phyloP scores from a whole-genome alignment of 2,329 filamentous ascomycete species.

The Aspergillus neoniger region DNA sequence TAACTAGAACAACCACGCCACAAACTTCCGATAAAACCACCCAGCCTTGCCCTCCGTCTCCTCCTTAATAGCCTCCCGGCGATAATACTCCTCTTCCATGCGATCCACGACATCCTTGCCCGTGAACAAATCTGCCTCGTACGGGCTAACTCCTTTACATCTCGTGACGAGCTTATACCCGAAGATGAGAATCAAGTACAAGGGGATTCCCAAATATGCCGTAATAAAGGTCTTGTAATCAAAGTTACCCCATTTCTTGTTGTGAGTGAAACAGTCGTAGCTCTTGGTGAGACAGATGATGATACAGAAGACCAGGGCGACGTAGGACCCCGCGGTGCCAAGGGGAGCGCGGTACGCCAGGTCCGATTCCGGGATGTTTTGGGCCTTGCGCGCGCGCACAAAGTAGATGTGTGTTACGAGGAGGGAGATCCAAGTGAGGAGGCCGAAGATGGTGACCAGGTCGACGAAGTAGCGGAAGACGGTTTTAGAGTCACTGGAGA shows the following conservation, averaged over 20 bases:
- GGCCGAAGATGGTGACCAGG: slow-evolving; percentile 66
- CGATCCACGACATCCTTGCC: slow-evolving; percentile 73
- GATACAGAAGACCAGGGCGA: slow-evolving; percentile 68
- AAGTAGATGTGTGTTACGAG: slow-evolving; percentile 69
- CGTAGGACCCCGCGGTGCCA: slow-evolving; percentile 68
- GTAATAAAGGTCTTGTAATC: slow-evolving; percentile 78
- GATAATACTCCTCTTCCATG: slow-evolving; percentile 69
- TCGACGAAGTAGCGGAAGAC: slow-evolving; percentile 70
- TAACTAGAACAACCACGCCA: slow-evolving; percentile 61
- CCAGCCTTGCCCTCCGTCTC: slow-evolving; percentile 39
- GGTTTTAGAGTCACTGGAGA: slow-evolving; percentile 56
- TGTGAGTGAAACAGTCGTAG: slow-evolving; percentile 68
- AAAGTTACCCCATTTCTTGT: slow-evolving; percentile 55
- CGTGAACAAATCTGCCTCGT: slow-evolving; percentile 68
- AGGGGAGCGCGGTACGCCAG: slow-evolving; percentile 70
- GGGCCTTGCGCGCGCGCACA: slow-evolving; percentile 62
- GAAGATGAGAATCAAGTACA: slow-evolving; percentile 70
- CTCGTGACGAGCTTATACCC: slow-evolving; percentile 65
- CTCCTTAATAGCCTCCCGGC: slow-evolving; percentile 47
- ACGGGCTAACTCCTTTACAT: slow-evolving; percentile 57
- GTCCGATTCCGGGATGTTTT: slow-evolving; percentile 56
- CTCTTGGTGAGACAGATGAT: slow-evolving; percentile 81
- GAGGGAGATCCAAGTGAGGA: slow-evolving; percentile 68
- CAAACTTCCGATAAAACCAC: slow-evolving; percentile 61
- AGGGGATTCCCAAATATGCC: slow-evolving; percentile 73